Evolutionary conservation across 1,139 yeast genomes (phyloP), one percentile per base, ranked within the genome.

Genomic region (Oligophagozyma castellii): DNA sequence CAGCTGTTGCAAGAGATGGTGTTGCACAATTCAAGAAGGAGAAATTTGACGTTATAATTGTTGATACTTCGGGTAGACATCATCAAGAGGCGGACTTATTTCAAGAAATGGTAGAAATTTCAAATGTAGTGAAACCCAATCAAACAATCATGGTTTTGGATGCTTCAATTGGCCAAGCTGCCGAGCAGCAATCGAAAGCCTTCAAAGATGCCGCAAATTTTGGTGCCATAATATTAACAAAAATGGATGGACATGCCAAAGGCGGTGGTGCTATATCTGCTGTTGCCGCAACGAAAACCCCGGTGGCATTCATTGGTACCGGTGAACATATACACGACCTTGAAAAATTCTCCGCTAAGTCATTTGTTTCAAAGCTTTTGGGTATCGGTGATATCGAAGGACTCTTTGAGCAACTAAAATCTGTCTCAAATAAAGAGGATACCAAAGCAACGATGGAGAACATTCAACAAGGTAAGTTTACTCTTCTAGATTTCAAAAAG

Each of bases 181-280:
- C 98, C 1, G 95, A 89, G 59, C 68, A 79, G 5, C 98, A 89
- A 59, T 84, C 95, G 5, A 69, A 67, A 46, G 98, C 98, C 2
- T 89, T 89, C 61, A 89, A 89, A 55, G 95, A 84, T 32, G 72
- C 89, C 24, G 67, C 95, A 3, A 74, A 89, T 48, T 89, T 89
- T 49, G 98, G 98, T 48, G 86, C 96, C 15, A 89, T 89, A 40
- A 79, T 89, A 37, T 67, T 89, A 51, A 89, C 98, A 16, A 89
- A 89, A 55, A 77, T 89, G 93, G 98, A 89, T 55, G 98, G 98
- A 27, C 96, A 89, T 51, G 98, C 98, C 23, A 89, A 80, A 58
- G 98, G 98, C 53, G 98, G 98, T 60, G 98, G 98, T 64, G 98
- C 98, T 15, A 84, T 89, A 32, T 83, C 95, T 24, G 98, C 98